Percentiles rank a stretch among this genome's conserved stretches.
These are phyloP conservation scores for Yamadazyma spencermartinsiae DNA, from an alignment of 1,139 yeast genomes.

Conservation along the genomic window DNA sequence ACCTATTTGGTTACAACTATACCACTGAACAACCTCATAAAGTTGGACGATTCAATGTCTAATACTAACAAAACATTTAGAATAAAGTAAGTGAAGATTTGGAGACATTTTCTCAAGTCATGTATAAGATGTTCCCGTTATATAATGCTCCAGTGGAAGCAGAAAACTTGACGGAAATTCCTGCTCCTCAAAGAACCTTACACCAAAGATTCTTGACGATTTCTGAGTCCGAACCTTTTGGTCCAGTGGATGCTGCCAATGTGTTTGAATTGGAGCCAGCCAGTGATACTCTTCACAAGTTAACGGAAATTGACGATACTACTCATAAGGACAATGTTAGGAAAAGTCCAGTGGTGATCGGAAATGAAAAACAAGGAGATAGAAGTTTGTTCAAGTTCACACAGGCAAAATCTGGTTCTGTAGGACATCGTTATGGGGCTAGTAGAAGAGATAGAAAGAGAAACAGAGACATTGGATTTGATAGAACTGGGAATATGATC, in stretches of 20 bases:
- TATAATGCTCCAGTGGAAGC: conserved; percentile 48
- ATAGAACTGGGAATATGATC: conserved; percentile 65
- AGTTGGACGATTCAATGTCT: too few relatives aligned
- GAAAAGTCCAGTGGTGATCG: conserved; percentile 42
- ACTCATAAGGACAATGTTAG: conserved; percentile 18
- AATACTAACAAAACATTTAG: conserved; percentile 42
- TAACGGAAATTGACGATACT: conserved; percentile 53
- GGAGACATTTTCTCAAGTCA: conserved; percentile 52
- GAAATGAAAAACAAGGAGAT: conserved; percentile 56
- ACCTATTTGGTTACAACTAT: conserved; percentile 54
- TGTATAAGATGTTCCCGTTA: conserved; percentile 83
- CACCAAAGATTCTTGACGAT: conserved; percentile 84
- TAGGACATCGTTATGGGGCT: conserved; percentile 92
- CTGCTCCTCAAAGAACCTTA: conserved; percentile 81
- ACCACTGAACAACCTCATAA: conserved; percentile 26
- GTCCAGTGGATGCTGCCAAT: conserved; percentile 94
- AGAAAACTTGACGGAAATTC: conserved; percentile 89
- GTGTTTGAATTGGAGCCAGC: conserved; percentile 86
- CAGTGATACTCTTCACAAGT: conserved; percentile 64
- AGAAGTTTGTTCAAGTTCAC: conserved; percentile 71
- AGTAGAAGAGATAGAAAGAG: conserved; percentile 86
- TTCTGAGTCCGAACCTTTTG: conserved; percentile 96
- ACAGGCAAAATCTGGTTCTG: conserved; percentile 74
- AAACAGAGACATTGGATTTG: conserved; percentile 76
- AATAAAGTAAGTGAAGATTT: conserved; percentile 52